Base-by-base conservation (phyloP, 495 filamentous ascomycete genomes). In the Xylaria grammica region DNA sequence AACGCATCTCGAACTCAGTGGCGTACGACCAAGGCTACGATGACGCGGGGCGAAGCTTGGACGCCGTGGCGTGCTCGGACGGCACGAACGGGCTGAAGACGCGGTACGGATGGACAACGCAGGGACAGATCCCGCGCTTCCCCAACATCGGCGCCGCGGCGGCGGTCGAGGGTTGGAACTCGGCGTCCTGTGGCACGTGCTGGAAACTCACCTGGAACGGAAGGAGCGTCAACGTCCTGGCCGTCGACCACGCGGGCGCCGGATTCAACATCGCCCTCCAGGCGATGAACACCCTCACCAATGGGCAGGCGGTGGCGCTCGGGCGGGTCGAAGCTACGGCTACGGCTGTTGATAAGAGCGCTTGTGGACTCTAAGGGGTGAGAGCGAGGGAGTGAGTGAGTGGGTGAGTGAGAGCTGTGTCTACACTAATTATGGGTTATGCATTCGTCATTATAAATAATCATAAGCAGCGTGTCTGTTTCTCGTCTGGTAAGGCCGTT, bases 241-340 rank as follows among this genome's bases (percentile, higher is more conserved):
- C 85, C 26, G 80, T 94, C 63, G 91, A 94, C 76, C 78, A 86
- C 57, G 81, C 86, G 10, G 78, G 66, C 0, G 20, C 62, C 22
- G 89, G 88, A 3, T 86, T 90, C 79, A 90, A 90, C 74, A 82
- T 94, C 54, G 87, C 81, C 3, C 72, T 87, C 51, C 63, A 68
- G 30, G 91, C 89, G 24, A 83, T 94, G 86, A 81, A 93, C 73
- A 67, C 72, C 1, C 77, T 94, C 62, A 94, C 91, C 15, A 79
- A 80, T 50, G 77, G 77, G 0, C 78, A 82, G 54, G 89, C 86
- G 0, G 74, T 69, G 15, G 51, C 75, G 54, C 67, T 90, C 52
- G 90, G 90, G 22, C 76, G 83, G 0, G 72, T 92, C 10, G 74
- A 81, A 19, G 88, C 84, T 3, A 75, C 76, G 15, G 87, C 78